A percentile compares a stretch with the other conserved stretches of the same genome.
phyloP scores from a whole-genome alignment of 169 alveolate genomes.

The Plasmodium gallinaceum region DNA sequence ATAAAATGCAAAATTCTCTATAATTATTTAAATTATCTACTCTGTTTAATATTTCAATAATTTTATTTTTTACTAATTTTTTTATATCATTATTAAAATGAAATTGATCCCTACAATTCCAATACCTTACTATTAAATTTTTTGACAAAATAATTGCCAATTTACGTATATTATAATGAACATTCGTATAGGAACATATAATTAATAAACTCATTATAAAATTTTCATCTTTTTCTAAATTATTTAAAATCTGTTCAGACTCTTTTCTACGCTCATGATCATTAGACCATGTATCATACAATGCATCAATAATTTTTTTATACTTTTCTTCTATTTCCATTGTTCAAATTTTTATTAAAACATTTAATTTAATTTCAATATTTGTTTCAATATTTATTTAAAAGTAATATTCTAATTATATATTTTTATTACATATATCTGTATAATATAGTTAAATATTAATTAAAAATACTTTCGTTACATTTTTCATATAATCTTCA shows the following conservation, averaged over 20 bases:
- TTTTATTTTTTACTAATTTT: constrained; percentile 35
- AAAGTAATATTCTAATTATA: no score
- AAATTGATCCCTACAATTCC: constrained; percentile 37
- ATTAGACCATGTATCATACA: constrained; percentile 72
- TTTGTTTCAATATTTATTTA: no score
- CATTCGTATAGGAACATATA: constrained; percentile 33
- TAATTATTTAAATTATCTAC: constrained; percentile 10
- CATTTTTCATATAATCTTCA: no score
- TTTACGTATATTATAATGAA: constrained; percentile 58
- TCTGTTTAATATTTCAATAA: constrained; percentile 15
- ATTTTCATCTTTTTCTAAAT: constrained; percentile 37
- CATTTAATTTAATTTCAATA: no score
- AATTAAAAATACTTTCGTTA: no score
- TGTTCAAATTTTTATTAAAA: neutral
- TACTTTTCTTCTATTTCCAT: constrained; percentile 18
- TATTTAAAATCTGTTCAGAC: constrained; percentile 22
- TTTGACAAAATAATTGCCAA: constrained; percentile 44
- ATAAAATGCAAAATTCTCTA: constrained; percentile 29
- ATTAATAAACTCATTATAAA: constrained; percentile 22
- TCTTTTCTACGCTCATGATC: constrained; percentile 45
- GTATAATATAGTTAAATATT: no score
- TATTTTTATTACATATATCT: no score
- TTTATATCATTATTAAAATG: constrained; percentile 25
- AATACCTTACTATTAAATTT: constrained; percentile 38
- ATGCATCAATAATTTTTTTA: constrained; percentile 44